Evolutionary conservation across 495 filamentous ascomycete genomes (phyloP), one percentile per base, ranked within the genome.

Genomic region (Pseudomonodictys pantanalensis): DNA sequence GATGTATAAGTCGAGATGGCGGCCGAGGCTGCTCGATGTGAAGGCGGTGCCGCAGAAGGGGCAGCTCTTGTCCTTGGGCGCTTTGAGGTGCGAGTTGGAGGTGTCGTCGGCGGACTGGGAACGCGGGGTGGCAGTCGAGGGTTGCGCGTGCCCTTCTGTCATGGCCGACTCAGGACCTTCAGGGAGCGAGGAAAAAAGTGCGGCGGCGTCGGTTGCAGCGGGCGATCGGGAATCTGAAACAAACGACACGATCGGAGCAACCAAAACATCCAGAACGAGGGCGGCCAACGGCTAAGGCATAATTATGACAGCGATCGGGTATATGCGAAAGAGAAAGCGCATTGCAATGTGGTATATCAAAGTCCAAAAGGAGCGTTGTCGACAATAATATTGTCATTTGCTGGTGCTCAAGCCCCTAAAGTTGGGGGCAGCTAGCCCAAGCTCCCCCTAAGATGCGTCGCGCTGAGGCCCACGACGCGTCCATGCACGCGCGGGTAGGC

Each of bases 1-100:
- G 60, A 96, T 87, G 69, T 91, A 96, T 30, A 93, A 80, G 69
- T 96, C 91, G 24, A 96, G 81, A 75, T 96, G 91, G 33, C 91
- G 87, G 23, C 91, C 91, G n/a, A 96, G 79, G 2, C 90, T 93
- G 5, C 91, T 95, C 7, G 91, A 95, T 2, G 91, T 96, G 64
- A 95, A 96, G 2, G 84, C 72, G 69, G 92, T 88, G 38, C 83
- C 73, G 73, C 91, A 96, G 76, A 88, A 96, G 18, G 87, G 88
- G 71, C 91, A 96, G 66, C 77, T 81, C 62, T 83, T 86, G 76
- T 96, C 90, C 72, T 96, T 96, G 54, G 67, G 77, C 58, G 76
- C 73, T 24, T 75, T 68, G 42, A 73, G 74, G 54, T 76, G 75
- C 5, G 58, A 5, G 38, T 41, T n/a, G 38, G 15, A n/a, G 45